These are phyloP conservation scores for Chlorella vulgaris DNA, from an alignment of 139 green algal species.

Conservation along the genomic window DNA sequence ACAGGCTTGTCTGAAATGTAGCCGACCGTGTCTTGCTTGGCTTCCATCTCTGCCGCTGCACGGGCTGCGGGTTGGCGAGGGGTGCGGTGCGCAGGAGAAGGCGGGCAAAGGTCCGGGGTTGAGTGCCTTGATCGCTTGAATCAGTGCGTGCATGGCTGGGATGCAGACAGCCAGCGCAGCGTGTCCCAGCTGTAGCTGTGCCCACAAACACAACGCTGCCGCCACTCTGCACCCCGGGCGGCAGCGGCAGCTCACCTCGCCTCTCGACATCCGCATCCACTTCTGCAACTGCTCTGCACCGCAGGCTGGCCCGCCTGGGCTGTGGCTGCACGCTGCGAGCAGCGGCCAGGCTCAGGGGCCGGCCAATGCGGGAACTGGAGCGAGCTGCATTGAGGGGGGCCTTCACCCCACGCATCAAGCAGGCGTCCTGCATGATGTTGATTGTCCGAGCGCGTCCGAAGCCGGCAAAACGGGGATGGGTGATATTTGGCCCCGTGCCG, in stretches of 20 bases:
- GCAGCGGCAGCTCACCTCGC: conserved; percentile 17
- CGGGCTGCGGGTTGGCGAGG: conserved; percentile 13
- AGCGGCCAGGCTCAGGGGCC: neutral
- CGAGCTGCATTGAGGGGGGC: conserved; percentile 18
- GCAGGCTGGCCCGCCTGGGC: conserved; percentile 6
- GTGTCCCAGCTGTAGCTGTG: neutral
- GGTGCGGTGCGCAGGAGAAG: neutral
- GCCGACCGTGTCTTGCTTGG: conserved; percentile 3
- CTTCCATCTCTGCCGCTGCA: conserved; percentile 36
- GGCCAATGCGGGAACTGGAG: neutral
- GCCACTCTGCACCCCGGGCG: no score
- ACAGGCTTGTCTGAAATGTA: conserved; percentile 37
- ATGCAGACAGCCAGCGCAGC: neutral
- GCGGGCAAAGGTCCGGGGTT: neutral
- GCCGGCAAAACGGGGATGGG: neutral
- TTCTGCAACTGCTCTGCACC: conserved; percentile 27
- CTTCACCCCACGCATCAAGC: neutral
- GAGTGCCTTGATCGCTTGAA: no score
- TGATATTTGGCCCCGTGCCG: neutral
- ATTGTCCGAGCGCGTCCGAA: neutral
- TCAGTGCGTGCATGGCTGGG: no score
- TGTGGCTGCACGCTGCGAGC: neutral
- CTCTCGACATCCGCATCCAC: conserved; percentile 26
- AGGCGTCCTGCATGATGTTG: neutral
- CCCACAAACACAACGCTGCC: no score